Percentiles rank a stretch among this genome's conserved stretches.
phyloP scores from a whole-genome alignment of 345 rosid species.

The Eucalyptus microcorys region DNA sequence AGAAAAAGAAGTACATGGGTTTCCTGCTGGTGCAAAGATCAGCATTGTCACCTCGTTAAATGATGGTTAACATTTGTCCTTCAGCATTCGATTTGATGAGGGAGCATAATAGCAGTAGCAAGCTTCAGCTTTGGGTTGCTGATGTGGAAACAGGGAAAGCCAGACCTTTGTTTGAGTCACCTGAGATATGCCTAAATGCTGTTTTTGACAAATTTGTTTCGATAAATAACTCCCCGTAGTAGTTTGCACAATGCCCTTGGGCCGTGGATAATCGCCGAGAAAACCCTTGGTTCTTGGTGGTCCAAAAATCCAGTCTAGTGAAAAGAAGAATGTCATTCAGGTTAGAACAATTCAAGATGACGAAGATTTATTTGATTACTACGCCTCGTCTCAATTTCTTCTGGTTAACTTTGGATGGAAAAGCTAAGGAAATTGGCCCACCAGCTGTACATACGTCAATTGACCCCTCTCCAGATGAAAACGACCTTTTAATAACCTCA shows the following conservation, averaged over 20 bases:
- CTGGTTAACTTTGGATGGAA: constrained; percentile 63
- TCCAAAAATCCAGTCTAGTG: constrained; percentile 75
- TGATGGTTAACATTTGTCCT: constrained; percentile 73
- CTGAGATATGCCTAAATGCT: constrained; percentile 54
- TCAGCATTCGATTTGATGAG: constrained; percentile 53
- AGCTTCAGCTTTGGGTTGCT: constrained; percentile 83
- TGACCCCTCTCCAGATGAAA: constrained; percentile 80
- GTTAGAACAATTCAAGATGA: constrained; percentile 90
- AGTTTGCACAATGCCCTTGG: constrained; percentile 65
- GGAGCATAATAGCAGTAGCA: constrained; percentile 35
- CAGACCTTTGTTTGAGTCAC: constrained; percentile 52
- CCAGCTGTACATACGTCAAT: constrained; percentile 70
- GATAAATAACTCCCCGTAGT: constrained; percentile 57
- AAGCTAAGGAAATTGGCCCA: constrained; percentile 43
- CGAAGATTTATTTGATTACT: constrained; percentile 80
- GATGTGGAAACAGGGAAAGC: constrained; percentile 67
- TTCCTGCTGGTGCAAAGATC: constrained; percentile 76
- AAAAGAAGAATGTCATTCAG: constrained; percentile 49
- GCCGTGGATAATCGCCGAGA: constrained; percentile 63
- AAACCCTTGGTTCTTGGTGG: constrained; percentile 78
- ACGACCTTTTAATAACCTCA: constrained; percentile 48
- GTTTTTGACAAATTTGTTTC: constrained; percentile 74
- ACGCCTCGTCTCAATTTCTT: constrained; percentile 64
- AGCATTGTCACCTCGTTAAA: constrained; percentile 67
- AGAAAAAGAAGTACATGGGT: constrained; percentile 58